phyloP scores from a whole-genome alignment of 345 rosid species.

The Xanthoceras sorbifolium region DNA sequence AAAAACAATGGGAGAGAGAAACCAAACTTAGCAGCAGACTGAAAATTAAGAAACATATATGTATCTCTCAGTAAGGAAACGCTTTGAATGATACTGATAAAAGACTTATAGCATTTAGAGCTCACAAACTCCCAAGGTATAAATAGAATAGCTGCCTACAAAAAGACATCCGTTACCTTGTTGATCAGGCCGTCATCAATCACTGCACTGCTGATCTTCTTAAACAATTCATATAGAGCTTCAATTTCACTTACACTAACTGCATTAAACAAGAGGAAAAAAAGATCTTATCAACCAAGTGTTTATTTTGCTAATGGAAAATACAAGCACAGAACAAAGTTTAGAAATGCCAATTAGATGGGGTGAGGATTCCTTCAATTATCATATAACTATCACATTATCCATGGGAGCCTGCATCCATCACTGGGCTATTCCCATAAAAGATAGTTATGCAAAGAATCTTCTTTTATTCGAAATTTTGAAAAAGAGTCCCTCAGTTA shows the following conservation, averaged over 20 bases:
- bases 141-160: not conserved
- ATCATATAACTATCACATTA: conserved; percentile 8
- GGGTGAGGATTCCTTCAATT: not conserved
- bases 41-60: conserved; percentile 1
- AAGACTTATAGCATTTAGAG: not conserved
- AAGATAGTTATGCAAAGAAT: not conserved
- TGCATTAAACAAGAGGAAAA: conserved; percentile 36
- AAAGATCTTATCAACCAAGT: conserved; percentile 18
- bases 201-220: conserved; percentile 95
- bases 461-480: not conserved
- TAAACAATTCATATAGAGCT: conserved; percentile 87
- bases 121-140: not conserved
- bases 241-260: conserved; percentile 95
- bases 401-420: not conserved
- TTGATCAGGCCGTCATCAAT: conserved; percentile 93
- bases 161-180: conserved; percentile 52
- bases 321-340: not conserved
- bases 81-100: not conserved
- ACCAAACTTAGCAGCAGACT: not conserved
- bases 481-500: not conserved
- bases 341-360: conserved; percentile 1
- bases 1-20: not conserved
- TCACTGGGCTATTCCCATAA: not conserved
- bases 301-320: conserved; percentile 5
- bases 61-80: not conserved